phyloP scores from a whole-genome alignment of 192 early-diverging fungal species.

The Gamsiella multidivaricata region DNA sequence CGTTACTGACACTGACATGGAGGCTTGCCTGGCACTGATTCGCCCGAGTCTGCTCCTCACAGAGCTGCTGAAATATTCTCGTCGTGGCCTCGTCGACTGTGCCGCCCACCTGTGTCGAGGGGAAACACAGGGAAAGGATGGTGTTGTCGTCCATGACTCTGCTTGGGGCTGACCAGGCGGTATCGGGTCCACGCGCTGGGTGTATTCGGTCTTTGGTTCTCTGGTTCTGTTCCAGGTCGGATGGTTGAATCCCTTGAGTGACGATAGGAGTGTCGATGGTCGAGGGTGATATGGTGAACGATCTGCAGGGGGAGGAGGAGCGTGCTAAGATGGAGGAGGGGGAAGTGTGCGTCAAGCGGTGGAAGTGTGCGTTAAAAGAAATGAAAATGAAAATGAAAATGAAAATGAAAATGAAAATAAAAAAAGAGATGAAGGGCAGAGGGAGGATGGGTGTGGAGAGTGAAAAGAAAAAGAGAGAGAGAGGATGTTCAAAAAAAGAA shows the following conservation, averaged over 20 bases:
- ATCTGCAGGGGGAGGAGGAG: background rate
- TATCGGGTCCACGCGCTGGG: constrained; percentile 6
- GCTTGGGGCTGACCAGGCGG: background rate
- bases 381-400: background rate
- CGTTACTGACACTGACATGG: constrained; percentile 8
- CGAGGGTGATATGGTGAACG: background rate
- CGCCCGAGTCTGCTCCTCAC: constrained; percentile 21
- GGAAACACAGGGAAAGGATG: constrained; percentile 52
- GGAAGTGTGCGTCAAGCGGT: background rate
- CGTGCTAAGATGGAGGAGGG: background rate
- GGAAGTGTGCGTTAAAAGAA: constrained; percentile 8
- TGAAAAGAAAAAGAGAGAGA: background rate
- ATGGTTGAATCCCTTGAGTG: background rate
- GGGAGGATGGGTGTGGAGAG: background rate
- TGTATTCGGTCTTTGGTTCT: constrained; percentile 3
- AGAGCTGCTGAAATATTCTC: constrained; percentile 32
- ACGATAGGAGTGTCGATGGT: background rate
- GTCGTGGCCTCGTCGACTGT: constrained; percentile 25
- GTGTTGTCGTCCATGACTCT: constrained; percentile 44
- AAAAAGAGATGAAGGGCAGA: background rate
- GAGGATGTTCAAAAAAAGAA: no score
- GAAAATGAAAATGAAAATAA: background rate
- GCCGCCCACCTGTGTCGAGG: constrained; percentile 20
- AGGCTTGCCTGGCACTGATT: constrained; percentile 38
- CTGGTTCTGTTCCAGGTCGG: background rate